Base-by-base conservation (phyloP, 805 yeast species). In the Yarrowia porcina region DNA sequence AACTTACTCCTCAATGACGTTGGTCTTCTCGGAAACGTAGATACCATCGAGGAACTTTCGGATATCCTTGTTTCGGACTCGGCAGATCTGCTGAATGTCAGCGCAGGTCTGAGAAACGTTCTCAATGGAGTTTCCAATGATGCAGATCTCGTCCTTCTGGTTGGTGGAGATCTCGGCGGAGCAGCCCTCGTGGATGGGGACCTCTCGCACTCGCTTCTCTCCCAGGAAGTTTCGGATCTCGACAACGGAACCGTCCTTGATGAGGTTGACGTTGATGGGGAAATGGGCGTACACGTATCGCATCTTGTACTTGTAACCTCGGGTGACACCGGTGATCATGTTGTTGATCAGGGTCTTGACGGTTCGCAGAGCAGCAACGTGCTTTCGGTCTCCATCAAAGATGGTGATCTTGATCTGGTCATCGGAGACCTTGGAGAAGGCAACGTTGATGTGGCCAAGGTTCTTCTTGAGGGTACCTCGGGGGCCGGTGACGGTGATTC, bases 41-140 rank as follows among this genome's bases (percentile, higher is more conserved):
- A 93, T 92, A 91, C 99, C 99, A 82, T 96, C 99, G 86, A 94
- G 89, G 87, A 93, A 93, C 87, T 93, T 93, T 84, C 99, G 90
- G 92, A 94, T 93, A 94, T 93, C 99, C 93, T 94, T 94, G 94
- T 93, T 93, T 86, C 97, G 89, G 78, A 91, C 98, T 80, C 96
- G 87, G 86, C 97, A 91, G 80, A 85, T 85, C 84, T 93, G 98
- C 83, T 93, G 97, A 75, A 94, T 85, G 78, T 91, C 97, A 75
- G 99, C 99, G 80, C 96, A 94, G 77, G 91, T 89, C 83, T 93
- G 99, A 70, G 98, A 94, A 72, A 93, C 99, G 76, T 86, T 89
- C 83, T 93, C 97, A 73, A 90, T 84, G 67, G 97, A 93, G 93
- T 90, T 92, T 82, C 99, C 99, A 70, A 85, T 77, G 74, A 94